Percentiles rank a stretch among this genome's conserved stretches.
These are phyloP conservation scores for Neurospora hispaniola DNA, from an alignment of 495 filamentous ascomycete genomes.

Conservation along the genomic window DNA sequence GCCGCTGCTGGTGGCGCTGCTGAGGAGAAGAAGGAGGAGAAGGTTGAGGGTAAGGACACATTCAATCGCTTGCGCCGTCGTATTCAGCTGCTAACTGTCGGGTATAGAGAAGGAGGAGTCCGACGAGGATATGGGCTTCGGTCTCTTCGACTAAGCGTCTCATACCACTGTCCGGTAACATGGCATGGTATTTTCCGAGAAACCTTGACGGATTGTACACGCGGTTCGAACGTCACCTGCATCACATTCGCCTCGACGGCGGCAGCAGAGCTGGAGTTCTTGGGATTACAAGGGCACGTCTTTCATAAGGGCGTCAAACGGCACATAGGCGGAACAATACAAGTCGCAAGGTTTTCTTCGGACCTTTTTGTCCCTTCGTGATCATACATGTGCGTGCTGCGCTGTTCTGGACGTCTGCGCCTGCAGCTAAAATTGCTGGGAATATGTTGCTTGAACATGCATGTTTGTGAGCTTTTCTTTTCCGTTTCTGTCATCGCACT, in stretches of 20 bases:
- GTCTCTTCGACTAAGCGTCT: slow-evolving; percentile 86
- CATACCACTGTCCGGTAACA: not conserved
- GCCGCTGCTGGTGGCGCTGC: slow-evolving; percentile 58
- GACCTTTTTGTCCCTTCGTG: slow-evolving; percentile 3
- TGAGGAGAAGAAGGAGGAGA: slow-evolving; percentile 60
- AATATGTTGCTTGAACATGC: not conserved
- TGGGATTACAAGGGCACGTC: slow-evolving; percentile 8
- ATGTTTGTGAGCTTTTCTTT: not conserved
- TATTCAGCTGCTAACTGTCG: slow-evolving; percentile 20
- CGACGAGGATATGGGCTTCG: slow-evolving; percentile 99
- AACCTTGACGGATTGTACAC: slow-evolving; percentile 10
- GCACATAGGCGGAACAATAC: slow-evolving; percentile 17
- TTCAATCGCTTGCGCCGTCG: not conserved
- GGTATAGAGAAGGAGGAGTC: slow-evolving; percentile 64
- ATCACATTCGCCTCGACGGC: slow-evolving; percentile 2
- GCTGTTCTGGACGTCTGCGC: not conserved
- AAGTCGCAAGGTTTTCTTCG: slow-evolving; percentile 16
- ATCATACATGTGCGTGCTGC: not conserved
- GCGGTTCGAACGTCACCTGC: slow-evolving; percentile 6
- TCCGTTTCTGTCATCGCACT: not conserved
- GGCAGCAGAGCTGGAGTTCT: slow-evolving; percentile 10
- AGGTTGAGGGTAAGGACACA: slow-evolving; percentile 54
- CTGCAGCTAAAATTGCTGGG: not conserved
- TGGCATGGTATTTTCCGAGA: slow-evolving; percentile 16
- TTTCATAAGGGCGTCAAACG: not conserved